These are phyloP conservation scores for Diaporthe destruens DNA, from an alignment of 2,329 filamentous ascomycete species.

Conservation along the genomic window DNA sequence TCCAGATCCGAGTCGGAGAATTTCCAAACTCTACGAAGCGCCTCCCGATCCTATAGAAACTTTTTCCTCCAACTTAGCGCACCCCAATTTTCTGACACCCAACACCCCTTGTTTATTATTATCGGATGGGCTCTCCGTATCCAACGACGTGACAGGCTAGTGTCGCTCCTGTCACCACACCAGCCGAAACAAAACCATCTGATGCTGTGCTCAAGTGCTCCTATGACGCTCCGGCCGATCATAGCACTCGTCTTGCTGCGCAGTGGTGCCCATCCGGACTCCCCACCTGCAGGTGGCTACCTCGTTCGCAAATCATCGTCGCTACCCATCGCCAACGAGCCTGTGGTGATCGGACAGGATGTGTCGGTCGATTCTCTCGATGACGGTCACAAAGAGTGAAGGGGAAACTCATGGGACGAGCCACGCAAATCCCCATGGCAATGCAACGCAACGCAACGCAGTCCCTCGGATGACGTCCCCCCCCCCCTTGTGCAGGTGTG, in stretches of 20 bases:
- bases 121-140: neutral
- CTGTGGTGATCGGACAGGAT: neutral
- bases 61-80: neutral
- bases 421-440: constrained; percentile 4
- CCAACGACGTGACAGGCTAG: constrained; percentile 19
- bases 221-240: constrained; percentile 25
- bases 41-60: constrained; percentile 12
- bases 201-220: constrained; percentile 26
- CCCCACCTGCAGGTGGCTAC: constrained; percentile 3
- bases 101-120: neutral
- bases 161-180: constrained; percentile 27
- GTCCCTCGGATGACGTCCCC: neutral
- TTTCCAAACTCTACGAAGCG: constrained; percentile 18
- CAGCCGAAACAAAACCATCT: constrained; percentile 36
- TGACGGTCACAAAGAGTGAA: neutral
- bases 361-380: neutral
- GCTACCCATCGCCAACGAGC: neutral
- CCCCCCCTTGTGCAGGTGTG: neutral
- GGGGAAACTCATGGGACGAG: neutral
- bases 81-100: neutral
- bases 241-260: neutral
- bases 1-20: constrained; percentile 32
- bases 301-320: neutral
- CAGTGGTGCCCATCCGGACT: constrained; percentile 9
- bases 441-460: neutral